phyloP scores from a whole-genome alignment of 345 rosid genomes.

The Bruguiera parviflora region DNA sequence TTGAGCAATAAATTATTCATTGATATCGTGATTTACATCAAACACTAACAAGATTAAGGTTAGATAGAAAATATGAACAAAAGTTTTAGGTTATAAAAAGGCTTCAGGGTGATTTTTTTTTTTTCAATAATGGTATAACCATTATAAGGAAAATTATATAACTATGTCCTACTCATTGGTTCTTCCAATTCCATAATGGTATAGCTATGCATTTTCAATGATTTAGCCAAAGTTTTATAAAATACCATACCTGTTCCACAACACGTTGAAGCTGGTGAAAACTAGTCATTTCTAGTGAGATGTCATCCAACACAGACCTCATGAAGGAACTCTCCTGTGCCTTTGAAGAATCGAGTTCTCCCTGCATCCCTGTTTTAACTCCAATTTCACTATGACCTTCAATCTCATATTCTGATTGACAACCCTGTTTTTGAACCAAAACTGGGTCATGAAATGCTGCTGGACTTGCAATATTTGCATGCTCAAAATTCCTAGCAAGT shows the following conservation, averaged over 20 bases:
- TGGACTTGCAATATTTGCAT: constrained; percentile 30
- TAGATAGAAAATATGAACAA: no score
- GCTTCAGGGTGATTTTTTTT: no score
- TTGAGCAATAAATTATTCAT: no score
- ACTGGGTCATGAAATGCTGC: constrained; percentile 38
- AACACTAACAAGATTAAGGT: no score
- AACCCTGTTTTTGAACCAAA: constrained; percentile 38
- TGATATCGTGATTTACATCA: no score
- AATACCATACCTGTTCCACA: constrained; percentile 54
- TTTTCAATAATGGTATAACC: no score
- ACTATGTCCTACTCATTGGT: no score
- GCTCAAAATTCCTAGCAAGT: constrained; percentile 31
- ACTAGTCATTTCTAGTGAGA: constrained; percentile 75
- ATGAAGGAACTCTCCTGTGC: constrained; percentile 54
- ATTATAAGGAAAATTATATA: no score
- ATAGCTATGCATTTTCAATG: not conserved
- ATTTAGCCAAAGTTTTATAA: not conserved
- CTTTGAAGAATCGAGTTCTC: constrained; percentile 47
- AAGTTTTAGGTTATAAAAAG: no score
- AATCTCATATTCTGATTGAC: constrained; percentile 31
- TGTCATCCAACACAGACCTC: constrained; percentile 62
- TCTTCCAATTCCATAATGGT: not conserved
- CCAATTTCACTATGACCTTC: constrained; percentile 44
- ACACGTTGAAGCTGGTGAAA: constrained; percentile 83
- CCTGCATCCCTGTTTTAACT: constrained; percentile 29